These are phyloP conservation scores for Chaetomiaceae sp. DNA, from an alignment of 2,329 filamentous ascomycete genomes.

Conservation along the genomic window DNA sequence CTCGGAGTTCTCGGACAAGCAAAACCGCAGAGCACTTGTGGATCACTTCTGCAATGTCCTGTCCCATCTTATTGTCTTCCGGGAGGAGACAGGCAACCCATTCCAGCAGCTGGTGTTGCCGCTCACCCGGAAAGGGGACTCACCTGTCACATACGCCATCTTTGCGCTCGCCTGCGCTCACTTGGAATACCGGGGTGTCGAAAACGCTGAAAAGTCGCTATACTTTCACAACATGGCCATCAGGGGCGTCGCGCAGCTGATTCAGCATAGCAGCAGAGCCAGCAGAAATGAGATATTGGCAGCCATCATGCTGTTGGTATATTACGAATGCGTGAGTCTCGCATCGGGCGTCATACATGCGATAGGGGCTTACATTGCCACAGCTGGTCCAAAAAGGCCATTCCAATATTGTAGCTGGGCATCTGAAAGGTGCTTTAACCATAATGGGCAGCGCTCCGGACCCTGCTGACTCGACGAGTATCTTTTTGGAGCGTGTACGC, in stretches of 20 bases:
- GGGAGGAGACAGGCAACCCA: constrained; percentile 58
- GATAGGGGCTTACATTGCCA: neutral
- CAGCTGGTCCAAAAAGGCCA: constrained; percentile 58
- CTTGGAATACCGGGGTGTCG: constrained; percentile 60
- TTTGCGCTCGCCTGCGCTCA: constrained; percentile 82
- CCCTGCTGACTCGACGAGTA: constrained; percentile 46
- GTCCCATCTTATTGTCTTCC: constrained; percentile 61
- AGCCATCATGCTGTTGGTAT: constrained; percentile 58
- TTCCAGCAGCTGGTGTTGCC: constrained; percentile 62
- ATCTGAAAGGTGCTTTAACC: constrained; percentile 58
- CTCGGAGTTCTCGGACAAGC: constrained; percentile 52
- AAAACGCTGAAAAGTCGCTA: constrained; percentile 51
- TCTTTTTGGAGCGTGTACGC: constrained; percentile 56
- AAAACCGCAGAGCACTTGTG: constrained; percentile 52
- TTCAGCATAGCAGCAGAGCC: constrained; percentile 47
- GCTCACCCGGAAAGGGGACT: constrained; percentile 50
- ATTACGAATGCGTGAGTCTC: constrained; percentile 57
- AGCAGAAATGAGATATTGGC: constrained; percentile 56
- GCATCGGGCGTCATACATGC: neutral
- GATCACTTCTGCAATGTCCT: constrained; percentile 62
- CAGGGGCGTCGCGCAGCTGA: constrained; percentile 52
- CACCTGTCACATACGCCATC: constrained; percentile 72
- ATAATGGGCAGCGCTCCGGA: constrained; percentile 51
- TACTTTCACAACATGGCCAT: constrained; percentile 58
- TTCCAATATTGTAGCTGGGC: constrained; percentile 57